Base-by-base conservation (phyloP, 306 rosid genomes). In the Rosa rugosa region DNA sequence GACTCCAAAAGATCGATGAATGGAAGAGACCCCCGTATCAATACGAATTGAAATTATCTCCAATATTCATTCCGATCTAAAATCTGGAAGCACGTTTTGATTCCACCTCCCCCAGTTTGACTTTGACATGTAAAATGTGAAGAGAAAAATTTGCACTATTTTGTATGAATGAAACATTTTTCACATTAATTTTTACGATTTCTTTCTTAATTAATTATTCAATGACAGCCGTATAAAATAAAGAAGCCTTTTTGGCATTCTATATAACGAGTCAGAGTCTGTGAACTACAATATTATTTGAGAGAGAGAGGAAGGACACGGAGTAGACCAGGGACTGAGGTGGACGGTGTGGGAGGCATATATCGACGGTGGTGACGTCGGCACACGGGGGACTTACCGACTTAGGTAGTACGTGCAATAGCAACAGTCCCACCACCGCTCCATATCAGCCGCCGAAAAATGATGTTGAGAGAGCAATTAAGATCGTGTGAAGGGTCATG, bases 361-460 rank as follows among this genome's bases (percentile, higher is more conserved):
- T 20, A 56, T 56, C 27, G n/a, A 64, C 44, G 69, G 69, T 31
- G 69, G 36, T 62, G 67, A 62, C 67, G 18, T 25, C 7, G 44
- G 44, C 69, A 34, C 69, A 64, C 45, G 69, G 16, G 69, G 12
- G 54, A 16, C 42, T 42, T 75, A 11, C 78, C 69, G 75, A 75
- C 86, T 79, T 62, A 23, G 81, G 60, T 75, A 75, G 75, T 2
- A 25, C 44, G 45, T 44, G 20, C 38, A 44, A 56, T 34, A 42
- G 38, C 53, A 38, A 18, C 5, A 41, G 69, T 23, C 23, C 45
- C 63, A n/a, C 44, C 69, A 64, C 69, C 69, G 69, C 69, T 6
- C 12, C 69, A 64, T 34, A 63, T 63, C 69, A 75, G 78, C 78
- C 25, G 56, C 69, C 69, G 36, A 31, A 54, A 63, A 36, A 10